Evolutionary conservation across 345 rosid species (phyloP).

Genomic region (Corymbia maculata): DNA sequence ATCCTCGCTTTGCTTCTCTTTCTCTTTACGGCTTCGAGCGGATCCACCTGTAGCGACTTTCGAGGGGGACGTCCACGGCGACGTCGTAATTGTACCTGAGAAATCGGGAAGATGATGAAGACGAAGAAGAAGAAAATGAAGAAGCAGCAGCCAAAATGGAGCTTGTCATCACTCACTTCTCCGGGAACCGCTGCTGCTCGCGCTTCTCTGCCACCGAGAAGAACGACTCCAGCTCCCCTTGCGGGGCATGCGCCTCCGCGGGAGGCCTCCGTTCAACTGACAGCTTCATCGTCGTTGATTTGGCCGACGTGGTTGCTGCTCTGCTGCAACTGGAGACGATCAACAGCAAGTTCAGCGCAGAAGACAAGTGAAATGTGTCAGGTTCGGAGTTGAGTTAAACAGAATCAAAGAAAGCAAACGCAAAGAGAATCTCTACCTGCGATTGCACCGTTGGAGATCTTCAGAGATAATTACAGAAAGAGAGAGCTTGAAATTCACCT

Average conservation of each 20-base stretch:
- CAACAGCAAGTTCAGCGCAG: neutral
- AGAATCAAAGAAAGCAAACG: neutral
- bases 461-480: neutral
- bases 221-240: conserved; percentile 45
- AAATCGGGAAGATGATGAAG: too few species aligned
- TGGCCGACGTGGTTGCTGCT: conserved; percentile 15
- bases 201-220: conserved; percentile 37
- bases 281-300: neutral
- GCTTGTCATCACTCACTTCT: conserved; percentile 26
- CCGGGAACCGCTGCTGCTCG: conserved; percentile 33
- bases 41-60: conserved; percentile 51
- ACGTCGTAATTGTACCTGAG: conserved; percentile 44
- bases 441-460: neutral
- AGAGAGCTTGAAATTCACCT: neutral
- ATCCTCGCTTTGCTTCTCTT: neutral
- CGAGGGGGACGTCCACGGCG: conserved; percentile 34
- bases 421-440: conserved; percentile 21
- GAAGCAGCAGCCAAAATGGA: neutral
- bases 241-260: conserved; percentile 11
- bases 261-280: neutral
- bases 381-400: too few species aligned
- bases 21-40: conserved; percentile 21
- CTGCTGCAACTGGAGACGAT: neutral
- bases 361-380: too few species aligned
- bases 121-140: neutral